A percentile compares a stretch with the other conserved stretches of the same genome.
Conservation (phyloP, 2,329 filamentous ascomycete genomes). For the Penicillium sp. region DNA sequence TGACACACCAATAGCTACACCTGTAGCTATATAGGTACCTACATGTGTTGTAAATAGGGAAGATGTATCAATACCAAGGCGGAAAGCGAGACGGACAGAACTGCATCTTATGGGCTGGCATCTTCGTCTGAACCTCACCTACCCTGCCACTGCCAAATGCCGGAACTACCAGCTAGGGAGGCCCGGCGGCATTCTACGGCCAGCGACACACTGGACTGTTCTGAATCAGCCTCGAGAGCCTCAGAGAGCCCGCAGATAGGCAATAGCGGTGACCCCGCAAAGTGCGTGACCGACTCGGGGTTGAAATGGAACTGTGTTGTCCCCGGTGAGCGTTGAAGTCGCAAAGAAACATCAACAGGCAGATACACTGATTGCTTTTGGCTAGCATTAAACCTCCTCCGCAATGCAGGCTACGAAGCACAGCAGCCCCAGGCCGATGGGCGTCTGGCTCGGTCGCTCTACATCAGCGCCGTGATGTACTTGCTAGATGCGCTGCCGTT, state of each 20-base stretch:
- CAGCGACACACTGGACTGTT: constrained; percentile 21
- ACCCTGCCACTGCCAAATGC: constrained; percentile 3
- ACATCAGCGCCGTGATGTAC: constrained; percentile 39
- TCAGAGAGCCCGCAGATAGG: constrained; percentile 11
- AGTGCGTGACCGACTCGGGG: constrained; percentile 33
- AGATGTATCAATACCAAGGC: no score
- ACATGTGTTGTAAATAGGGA: not conserved
- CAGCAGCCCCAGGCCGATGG: constrained; percentile 33
- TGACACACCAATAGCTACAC: no score
- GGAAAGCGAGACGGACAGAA: constrained; percentile 5
- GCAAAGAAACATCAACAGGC: not conserved
- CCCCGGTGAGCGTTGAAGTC: constrained; percentile 29
- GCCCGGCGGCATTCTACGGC: constrained; percentile 19
- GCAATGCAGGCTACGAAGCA: constrained; percentile 36
- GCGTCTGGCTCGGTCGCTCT: constrained; percentile 34
- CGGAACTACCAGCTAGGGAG: constrained; percentile 4
- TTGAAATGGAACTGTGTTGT: constrained; percentile 37
- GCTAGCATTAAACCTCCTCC: constrained; percentile 39
- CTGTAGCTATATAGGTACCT: no score
- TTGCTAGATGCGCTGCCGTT: constrained; percentile 37
- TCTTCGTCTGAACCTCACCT: constrained; percentile 21
- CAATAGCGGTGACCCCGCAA: constrained; percentile 10
- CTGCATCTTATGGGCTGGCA: constrained; percentile 7
- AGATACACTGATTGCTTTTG: constrained; percentile 2
- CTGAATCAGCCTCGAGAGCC: constrained; percentile 11